phyloP scores from a whole-genome alignment of 179 eudicot genomes.

The Heliamphora pulchella region DNA sequence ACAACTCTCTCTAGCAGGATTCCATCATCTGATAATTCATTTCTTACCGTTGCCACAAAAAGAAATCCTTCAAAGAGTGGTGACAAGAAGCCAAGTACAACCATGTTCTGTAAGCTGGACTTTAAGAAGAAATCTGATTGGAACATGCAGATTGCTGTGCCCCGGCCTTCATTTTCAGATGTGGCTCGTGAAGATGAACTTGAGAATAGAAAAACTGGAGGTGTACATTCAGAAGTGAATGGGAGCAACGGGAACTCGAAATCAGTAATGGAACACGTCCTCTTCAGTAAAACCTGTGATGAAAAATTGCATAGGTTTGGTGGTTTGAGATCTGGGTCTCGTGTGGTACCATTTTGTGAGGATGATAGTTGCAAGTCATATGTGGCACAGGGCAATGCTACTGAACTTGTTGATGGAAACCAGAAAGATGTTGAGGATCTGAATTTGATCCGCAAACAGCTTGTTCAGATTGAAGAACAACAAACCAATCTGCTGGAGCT shows the following conservation, averaged over 20 bases:
- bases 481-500: constrained; percentile 60
- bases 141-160: constrained; percentile 32
- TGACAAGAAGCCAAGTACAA: constrained; percentile 23
- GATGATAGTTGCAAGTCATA: constrained; percentile 17
- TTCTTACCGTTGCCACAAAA: constrained; percentile 17
- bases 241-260: constrained; percentile 19
- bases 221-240: constrained; percentile 7
- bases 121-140: constrained; percentile 23
- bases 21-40: constrained; percentile 31
- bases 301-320: constrained; percentile 28
- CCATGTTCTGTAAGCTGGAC: constrained; percentile 23
- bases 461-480: constrained; percentile 70
- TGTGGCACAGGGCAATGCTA: constrained; percentile 17
- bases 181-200: constrained; percentile 25
- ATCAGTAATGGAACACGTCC: constrained; percentile 25
- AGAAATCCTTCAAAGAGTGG: constrained; percentile 24
- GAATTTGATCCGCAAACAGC: constrained; percentile 56
- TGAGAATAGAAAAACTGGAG: constrained; percentile 16
- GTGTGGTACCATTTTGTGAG: constrained; percentile 38
- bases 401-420: constrained; percentile 36
- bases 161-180: constrained; percentile 21
- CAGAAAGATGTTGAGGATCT: constrained; percentile 49
- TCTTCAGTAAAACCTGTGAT: constrained; percentile 25
- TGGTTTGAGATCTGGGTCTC: constrained; percentile 31
- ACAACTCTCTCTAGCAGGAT: constrained; percentile 25